Evolutionary conservation across 2,329 filamentous ascomycete species (phyloP).

Genomic region (Domatiomyces globalis): DNA sequence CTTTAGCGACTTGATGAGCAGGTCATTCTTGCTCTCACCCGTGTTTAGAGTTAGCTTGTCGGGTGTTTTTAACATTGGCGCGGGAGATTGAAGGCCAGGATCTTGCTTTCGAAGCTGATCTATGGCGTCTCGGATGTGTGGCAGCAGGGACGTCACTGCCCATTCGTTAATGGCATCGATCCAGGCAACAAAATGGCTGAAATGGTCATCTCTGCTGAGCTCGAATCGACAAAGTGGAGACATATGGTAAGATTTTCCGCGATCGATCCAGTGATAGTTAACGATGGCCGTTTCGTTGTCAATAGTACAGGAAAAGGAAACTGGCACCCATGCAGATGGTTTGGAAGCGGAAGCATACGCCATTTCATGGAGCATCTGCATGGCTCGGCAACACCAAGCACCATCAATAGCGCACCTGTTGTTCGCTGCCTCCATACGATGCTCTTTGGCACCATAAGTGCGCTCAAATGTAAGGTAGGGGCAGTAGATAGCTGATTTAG

Average conservation of each 20-base stretch:
- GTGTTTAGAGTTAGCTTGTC: background rate
- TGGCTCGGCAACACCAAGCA: conserved; percentile 14
- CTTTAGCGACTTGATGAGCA: conserved; percentile 10
- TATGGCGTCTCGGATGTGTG: conserved; percentile 9
- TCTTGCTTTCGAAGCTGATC: background rate
- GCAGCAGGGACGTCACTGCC: conserved; percentile 12
- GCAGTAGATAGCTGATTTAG: conserved; percentile 13
- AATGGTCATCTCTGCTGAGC: conserved; percentile 14
- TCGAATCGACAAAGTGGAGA: conserved; percentile 16
- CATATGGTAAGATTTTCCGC: conserved; percentile 16
- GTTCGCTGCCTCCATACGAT: conserved; percentile 13
- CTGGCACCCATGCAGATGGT: conserved; percentile 7
- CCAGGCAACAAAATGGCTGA: conserved; percentile 14
- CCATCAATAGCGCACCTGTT: conserved; percentile 19
- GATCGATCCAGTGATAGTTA: conserved; percentile 18
- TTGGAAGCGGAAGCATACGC: conserved; percentile 10
- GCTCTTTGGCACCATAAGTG: conserved; percentile 10
- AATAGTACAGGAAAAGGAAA: conserved; percentile 16
- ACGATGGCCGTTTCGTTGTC: conserved; percentile 16
- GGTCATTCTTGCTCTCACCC: conserved; percentile 7
- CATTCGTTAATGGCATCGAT: conserved; percentile 16
- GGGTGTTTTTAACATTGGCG: background rate
- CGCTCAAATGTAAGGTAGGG: conserved; percentile 16
- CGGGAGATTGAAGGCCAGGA: conserved; percentile 4
- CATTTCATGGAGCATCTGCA: conserved; percentile 11